These are phyloP conservation scores for Xylariaceae sp. DNA, from an alignment of 2,329 filamentous ascomycete species.

Conservation along the genomic window DNA sequence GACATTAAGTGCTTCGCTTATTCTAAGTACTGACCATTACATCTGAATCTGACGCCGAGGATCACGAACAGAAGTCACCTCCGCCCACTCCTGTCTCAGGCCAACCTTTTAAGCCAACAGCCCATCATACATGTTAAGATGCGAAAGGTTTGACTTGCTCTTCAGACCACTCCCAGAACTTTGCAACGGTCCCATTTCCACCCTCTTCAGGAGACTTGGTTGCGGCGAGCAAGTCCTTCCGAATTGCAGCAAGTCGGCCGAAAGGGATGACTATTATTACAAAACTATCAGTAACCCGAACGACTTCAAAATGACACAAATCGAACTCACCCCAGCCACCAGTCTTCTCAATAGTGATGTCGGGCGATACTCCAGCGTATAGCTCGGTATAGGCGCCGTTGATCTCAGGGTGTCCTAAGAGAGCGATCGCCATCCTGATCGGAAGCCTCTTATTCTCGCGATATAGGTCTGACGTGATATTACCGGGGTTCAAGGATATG, in stretches of 20 bases:
- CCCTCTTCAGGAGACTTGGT: slow-evolving; percentile 32
- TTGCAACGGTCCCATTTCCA: slow-evolving; percentile 33
- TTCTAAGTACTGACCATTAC: too few species aligned
- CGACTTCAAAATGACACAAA: neutral
- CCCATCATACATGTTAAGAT: too few species aligned
- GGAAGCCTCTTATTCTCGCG: slow-evolving; percentile 11
- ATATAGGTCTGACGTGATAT: slow-evolving; percentile 25
- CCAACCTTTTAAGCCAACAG: too few species aligned
- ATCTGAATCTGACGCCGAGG: too few species aligned
- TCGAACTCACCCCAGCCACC: slow-evolving; percentile 24
- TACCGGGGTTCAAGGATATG: slow-evolving; percentile 27
- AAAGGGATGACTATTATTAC: slow-evolving; percentile 45
- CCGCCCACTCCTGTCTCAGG: too few species aligned
- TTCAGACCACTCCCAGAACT: slow-evolving; percentile 45
- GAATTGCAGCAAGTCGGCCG: slow-evolving; percentile 35
- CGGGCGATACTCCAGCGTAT: slow-evolving; percentile 36
- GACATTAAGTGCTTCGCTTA: too few species aligned
- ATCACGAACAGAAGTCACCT: too few species aligned
- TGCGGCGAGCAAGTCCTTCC: slow-evolving; percentile 31
- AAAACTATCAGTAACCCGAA: neutral
- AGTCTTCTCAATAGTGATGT: slow-evolving; percentile 32
- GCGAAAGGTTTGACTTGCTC: slow-evolving; percentile 31
- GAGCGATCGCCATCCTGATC: slow-evolving; percentile 4
- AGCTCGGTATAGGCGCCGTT: slow-evolving; percentile 39
- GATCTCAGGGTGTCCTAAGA: slow-evolving; percentile 14